Evolutionary conservation across 2,329 filamentous ascomycete species (phyloP).

Genomic region (Cytospora piceicola): DNA sequence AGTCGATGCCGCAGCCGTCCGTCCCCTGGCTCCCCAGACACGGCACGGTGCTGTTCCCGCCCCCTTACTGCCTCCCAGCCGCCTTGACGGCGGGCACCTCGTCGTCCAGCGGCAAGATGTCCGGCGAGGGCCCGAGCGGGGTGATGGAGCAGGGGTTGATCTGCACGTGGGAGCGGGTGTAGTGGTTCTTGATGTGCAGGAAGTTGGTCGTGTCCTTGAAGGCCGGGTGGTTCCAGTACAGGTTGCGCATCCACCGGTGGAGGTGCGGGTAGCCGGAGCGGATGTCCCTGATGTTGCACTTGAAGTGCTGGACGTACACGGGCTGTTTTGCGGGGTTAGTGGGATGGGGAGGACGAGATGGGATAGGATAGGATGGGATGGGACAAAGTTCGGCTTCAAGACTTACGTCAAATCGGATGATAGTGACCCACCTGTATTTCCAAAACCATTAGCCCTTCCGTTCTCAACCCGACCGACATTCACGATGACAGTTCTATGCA

Average conservation of each 20-base stretch:
- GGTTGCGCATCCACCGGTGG: conserved; percentile 77
- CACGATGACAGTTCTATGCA: background rate
- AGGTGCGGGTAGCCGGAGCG: conserved; percentile 79
- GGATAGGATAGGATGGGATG: background rate
- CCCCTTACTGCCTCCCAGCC: conserved; percentile 21
- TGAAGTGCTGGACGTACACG: conserved; percentile 87
- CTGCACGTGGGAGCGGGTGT: conserved; percentile 64
- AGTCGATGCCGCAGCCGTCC: background rate
- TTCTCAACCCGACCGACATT: background rate
- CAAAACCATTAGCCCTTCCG: background rate
- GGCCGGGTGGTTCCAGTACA: conserved; percentile 83
- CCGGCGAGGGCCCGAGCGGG: conserved; percentile 80
- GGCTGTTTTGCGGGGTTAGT: conserved; percentile 42
- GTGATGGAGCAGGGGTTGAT: conserved; percentile 76
- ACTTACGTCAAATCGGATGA: conserved; percentile 69
- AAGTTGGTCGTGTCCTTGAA: conserved; percentile 87
- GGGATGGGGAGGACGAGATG: background rate
- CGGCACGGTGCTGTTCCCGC: background rate
- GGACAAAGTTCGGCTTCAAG: background rate
- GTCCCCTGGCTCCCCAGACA: background rate
- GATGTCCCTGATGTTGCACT: conserved; percentile 85
- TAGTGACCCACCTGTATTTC: conserved; percentile 64
- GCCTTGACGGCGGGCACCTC: conserved; percentile 67
- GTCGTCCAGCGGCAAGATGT: conserved; percentile 77
- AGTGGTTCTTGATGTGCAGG: conserved; percentile 88